Conservation (phyloP, 306 rosid genomes). For the Sechiopsis laciniata region DNA sequence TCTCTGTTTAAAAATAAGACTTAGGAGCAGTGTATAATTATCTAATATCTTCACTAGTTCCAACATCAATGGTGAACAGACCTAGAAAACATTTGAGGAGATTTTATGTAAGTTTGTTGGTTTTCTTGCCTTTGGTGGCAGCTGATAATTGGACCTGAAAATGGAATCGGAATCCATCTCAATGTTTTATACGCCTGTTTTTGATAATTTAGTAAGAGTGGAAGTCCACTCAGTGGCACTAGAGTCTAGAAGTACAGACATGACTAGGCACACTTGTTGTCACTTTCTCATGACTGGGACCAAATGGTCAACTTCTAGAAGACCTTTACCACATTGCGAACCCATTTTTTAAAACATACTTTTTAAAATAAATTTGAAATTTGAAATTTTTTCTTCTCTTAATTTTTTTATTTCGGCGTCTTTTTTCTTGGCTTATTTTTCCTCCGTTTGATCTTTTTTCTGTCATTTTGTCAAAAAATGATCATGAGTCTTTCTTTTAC, state of each 20-base stretch:
- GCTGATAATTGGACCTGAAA: background rate
- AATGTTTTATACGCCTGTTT: background rate
- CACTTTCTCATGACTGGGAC: background rate
- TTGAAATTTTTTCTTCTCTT: background rate
- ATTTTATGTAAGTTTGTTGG: background rate
- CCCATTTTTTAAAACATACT: background rate
- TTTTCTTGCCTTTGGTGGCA: background rate
- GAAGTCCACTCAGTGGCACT: conserved; percentile 13
- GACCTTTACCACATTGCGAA: background rate
- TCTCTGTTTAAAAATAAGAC: background rate
- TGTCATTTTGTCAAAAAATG: background rate
- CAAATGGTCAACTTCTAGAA: background rate
- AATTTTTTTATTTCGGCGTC: background rate
- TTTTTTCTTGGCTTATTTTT: background rate
- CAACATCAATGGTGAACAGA: background rate
- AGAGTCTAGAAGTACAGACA: background rate
- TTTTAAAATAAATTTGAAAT: too few relatives aligned
- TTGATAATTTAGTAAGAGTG: background rate
- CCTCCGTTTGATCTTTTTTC: background rate
- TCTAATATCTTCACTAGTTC: background rate
- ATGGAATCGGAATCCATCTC: background rate
- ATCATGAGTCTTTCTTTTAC: background rate
- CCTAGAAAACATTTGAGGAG: background rate
- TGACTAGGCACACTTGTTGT: background rate
- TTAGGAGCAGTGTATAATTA: background rate